A percentile compares a stretch with the other conserved stretches of the same genome.
These are phyloP conservation scores for Mycosphaerella arachidis DNA, from an alignment of 2,329 filamentous ascomycete species.

Conservation along the genomic window DNA sequence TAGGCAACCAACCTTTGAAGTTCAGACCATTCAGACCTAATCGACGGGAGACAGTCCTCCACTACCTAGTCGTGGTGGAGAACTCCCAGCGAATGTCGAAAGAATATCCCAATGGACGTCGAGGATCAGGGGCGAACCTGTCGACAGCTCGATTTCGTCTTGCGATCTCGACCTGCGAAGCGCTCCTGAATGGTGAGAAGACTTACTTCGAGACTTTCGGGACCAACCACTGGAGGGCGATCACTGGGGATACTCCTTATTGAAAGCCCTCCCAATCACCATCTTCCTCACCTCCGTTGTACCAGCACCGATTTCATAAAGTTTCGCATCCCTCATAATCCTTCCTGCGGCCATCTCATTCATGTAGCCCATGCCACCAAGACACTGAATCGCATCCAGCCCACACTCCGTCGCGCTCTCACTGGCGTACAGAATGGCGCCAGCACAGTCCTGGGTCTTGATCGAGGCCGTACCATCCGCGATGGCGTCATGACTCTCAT, in stretches of 20 bases:
- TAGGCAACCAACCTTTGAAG: too few species aligned
- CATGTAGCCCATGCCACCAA: conserved; percentile 93
- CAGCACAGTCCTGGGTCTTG: conserved; percentile 86
- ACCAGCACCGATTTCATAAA: conserved; percentile 96
- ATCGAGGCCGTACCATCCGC: conserved; percentile 43
- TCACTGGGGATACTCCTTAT: conserved; percentile 64
- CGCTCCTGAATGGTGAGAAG: too few species aligned
- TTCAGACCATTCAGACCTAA: too few species aligned
- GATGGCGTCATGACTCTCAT: conserved; percentile 49
- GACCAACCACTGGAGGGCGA: background rate
- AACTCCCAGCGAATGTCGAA: too few species aligned
- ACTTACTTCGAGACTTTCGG: too few species aligned
- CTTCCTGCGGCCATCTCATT: conserved; percentile 91
- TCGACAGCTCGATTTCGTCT: too few species aligned
- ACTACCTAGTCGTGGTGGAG: too few species aligned
- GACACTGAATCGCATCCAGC: conserved; percentile 82
- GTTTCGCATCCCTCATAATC: conserved; percentile 69
- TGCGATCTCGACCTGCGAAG: too few species aligned
- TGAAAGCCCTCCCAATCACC: conserved; percentile 89
- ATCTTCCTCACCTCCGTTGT: conserved; percentile 91
- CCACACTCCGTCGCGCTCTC: conserved; percentile 84
- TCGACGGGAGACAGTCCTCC: too few species aligned
- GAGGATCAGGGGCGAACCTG: too few species aligned
- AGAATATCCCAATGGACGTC: too few species aligned
- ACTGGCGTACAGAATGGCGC: conserved; percentile 87